These are phyloP conservation scores for Ramaria sp. DNA, from an alignment of 768 basidiomycete genomes.

Conservation along the genomic window DNA sequence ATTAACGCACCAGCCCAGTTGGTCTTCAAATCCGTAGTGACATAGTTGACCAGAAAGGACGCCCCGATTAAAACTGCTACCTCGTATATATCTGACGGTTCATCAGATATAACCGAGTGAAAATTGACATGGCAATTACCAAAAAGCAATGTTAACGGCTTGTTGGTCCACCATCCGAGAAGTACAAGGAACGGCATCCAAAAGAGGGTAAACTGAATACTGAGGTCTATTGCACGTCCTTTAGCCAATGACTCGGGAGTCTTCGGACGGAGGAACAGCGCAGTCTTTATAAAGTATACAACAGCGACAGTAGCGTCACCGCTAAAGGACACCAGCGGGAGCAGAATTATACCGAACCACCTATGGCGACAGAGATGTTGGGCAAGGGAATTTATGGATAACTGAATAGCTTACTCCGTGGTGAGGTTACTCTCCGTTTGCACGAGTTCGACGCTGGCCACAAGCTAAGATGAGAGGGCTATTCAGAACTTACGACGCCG, in stretches of 20 bases:
- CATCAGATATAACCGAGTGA: neutral
- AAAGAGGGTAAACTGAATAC: conserved; percentile 68
- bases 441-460: conserved; percentile 52
- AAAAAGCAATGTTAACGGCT: conserved; percentile 55
- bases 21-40: conserved; percentile 68
- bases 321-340: conserved; percentile 65
- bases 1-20: conserved; percentile 40
- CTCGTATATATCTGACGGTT: conserved; percentile 51
- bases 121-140: conserved; percentile 31
- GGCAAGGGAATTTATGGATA: neutral
- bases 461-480: conserved; percentile 34
- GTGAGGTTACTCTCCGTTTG: conserved; percentile 31
- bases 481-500: neutral
- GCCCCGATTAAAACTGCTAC: conserved; percentile 53
- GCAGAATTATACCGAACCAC: conserved; percentile 65
- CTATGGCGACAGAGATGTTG: conserved; percentile 19
- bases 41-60: conserved; percentile 71
- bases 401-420: conserved; percentile 35
- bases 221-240: conserved; percentile 63
- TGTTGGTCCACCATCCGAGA: conserved; percentile 54
- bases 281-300: conserved; percentile 41
- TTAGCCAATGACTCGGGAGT: conserved; percentile 51
- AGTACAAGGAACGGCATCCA: conserved; percentile 70
- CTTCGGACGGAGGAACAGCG: conserved; percentile 27
- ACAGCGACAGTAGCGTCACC: conserved; percentile 57